Percentiles rank a stretch among this genome's conserved stretches.
phyloP scores from a whole-genome alignment of 2,329 filamentous ascomycete genomes.

The Lojkania enalia region DNA sequence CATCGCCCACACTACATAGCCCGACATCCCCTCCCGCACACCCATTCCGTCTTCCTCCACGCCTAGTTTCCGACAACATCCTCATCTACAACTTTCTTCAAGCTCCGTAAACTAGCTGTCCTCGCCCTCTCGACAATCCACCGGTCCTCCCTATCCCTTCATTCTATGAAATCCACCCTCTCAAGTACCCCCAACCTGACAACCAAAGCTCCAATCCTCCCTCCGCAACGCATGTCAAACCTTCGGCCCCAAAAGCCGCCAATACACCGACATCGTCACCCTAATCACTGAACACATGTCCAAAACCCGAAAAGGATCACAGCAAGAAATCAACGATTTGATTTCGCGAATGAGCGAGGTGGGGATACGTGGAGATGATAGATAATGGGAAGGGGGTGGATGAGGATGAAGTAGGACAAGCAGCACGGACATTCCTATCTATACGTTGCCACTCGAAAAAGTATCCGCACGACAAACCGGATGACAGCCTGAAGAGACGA shows the following conservation, averaged over 20 bases:
- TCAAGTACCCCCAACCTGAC: conserved; percentile 4
- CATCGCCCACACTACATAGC: too few species aligned
- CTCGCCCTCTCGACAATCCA: conserved; percentile 3
- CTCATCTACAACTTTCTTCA: too few species aligned
- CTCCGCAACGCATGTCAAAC: conserved; percentile 40
- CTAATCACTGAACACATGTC: conserved; percentile 38
- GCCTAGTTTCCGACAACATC: not conserved
- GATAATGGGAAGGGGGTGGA: not conserved
- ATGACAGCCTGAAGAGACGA: too few species aligned
- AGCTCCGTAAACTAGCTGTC: too few species aligned
- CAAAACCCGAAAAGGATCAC: conserved; percentile 21
- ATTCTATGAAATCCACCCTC: not conserved
- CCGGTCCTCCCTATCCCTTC: not conserved
- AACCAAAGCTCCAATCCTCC: conserved; percentile 37
- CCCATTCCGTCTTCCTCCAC: too few species aligned
- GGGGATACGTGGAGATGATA: not conserved
- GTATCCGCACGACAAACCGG: too few species aligned
- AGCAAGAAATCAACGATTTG: not conserved
- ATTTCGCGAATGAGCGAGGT: not conserved
- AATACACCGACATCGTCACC: conserved; percentile 35
- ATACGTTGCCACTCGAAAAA: not conserved
- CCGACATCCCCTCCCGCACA: too few species aligned
- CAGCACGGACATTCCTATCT: not conserved
- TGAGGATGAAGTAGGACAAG: not conserved
- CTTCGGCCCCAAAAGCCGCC: conserved; percentile 34